Evolutionary conservation across 2,329 filamentous ascomycete genomes (phyloP), one percentile per base, ranked within the genome.

Genomic region (Diplodia corticola): DNA sequence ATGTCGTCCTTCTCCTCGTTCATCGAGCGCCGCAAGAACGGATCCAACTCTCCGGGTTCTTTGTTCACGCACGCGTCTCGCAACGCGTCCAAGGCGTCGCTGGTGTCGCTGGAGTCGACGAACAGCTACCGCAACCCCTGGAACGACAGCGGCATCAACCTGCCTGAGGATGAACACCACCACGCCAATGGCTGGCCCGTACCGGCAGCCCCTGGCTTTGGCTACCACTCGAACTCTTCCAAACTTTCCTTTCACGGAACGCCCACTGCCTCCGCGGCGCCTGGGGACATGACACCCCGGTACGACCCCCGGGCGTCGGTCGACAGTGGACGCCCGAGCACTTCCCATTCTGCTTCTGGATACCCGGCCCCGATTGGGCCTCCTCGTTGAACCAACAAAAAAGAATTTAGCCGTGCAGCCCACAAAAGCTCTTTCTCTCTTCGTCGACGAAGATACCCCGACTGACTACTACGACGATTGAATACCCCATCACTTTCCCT

Each of bases 1-100:
- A 96, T 96, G 85, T 92, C 92, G 4, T 95, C 92, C 13, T 92
- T 97, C 79, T 92, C 93, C 46, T 96, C 93, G n/a, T 97, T 97
- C 80, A 88, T 98, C 73, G 93, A 94, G 74, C 88, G 94, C 71
- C 91, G 95, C 81, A 97, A 97, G 88, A 97, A 97, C 80, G 91
- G 93, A 72, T 92, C 92, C 44, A 90, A 91, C 69, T 91, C 88
- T 13, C 81, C 82, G 53, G 83, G 87, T 68, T 92, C 90, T 48
- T 89, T 98, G 77, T 97, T 97, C 85, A 97, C 96, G 81, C 82
- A 84, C 70, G 82, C 81, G 37, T 97, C 94, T 68, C 96, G 94
- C 82, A 89, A 90, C 71, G 93, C 93, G 68, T 97, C 94, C 70
- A 97, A 96, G 81, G 95, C 94, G 57, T 97, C 94, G 37, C 88